Conservation (phyloP, 2,329 filamentous ascomycete genomes). For the Aspergillus awamori region DNA sequence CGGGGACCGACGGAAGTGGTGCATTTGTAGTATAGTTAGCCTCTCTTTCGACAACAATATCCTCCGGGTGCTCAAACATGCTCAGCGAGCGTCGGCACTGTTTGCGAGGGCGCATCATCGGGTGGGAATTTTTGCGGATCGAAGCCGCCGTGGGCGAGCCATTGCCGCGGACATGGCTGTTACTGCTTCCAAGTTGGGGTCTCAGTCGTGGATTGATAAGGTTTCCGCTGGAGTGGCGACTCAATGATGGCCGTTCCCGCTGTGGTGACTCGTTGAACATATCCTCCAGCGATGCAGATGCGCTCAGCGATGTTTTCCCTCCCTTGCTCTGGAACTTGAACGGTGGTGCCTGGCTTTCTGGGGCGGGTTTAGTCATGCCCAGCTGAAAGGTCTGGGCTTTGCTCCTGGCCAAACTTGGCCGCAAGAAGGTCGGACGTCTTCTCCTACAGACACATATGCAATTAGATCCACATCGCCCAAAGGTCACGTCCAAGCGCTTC, state of each 20-base stretch:
- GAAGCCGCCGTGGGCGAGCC: slow-evolving; percentile 75
- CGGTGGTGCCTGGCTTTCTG: slow-evolving; percentile 68
- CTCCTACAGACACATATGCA: slow-evolving; percentile 51
- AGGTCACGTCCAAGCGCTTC: slow-evolving; percentile 3
- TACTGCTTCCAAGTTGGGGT: slow-evolving; percentile 63
- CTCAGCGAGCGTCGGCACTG: slow-evolving; percentile 90
- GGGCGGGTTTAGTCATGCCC: slow-evolving; percentile 61
- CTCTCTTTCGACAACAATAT: slow-evolving; percentile 80
- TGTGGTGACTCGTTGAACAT: slow-evolving; percentile 81
- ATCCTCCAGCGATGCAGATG: slow-evolving; percentile 72
- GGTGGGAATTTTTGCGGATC: slow-evolving; percentile 72
- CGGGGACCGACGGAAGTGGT: slow-evolving; percentile 74
- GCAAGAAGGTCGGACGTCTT: slow-evolving; percentile 68
- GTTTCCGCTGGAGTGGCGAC: slow-evolving; percentile 62
- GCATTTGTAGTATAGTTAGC: slow-evolving; percentile 59
- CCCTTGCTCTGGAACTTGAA: slow-evolving; percentile 72
- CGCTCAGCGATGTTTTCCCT: slow-evolving; percentile 57
- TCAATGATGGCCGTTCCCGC: slow-evolving; percentile 65
- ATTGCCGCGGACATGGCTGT: slow-evolving; percentile 62
- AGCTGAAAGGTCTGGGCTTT: slow-evolving; percentile 74
- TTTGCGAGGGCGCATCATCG: slow-evolving; percentile 75
- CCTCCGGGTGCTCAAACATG: slow-evolving; percentile 94
- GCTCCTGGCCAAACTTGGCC: slow-evolving; percentile 73
- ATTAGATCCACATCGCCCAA: slow-evolving; percentile 24
- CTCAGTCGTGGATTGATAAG: slow-evolving; percentile 66